Conservation (phyloP, 2,329 filamentous ascomycete species). For the Phyllosticta citriasiana region DNA sequence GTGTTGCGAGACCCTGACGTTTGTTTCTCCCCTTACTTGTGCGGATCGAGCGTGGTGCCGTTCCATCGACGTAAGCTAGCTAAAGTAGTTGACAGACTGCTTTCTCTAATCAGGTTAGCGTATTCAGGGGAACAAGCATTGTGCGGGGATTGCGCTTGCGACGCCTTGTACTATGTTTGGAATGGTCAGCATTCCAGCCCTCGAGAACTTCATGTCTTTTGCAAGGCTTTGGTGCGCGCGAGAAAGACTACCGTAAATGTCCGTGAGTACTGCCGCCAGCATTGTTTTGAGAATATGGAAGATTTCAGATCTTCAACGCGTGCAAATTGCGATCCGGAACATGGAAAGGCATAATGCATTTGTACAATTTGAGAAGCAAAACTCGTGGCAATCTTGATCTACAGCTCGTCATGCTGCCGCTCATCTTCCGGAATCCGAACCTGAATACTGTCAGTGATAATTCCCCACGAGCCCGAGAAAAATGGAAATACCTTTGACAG, state of each 20-base stretch:
- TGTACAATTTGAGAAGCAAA: neutral
- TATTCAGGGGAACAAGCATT: neutral
- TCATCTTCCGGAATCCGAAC: neutral
- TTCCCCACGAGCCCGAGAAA: neutral
- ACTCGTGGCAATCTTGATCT: neutral
- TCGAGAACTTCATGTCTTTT: no score
- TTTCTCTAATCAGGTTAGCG: neutral
- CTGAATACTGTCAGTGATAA: neutral
- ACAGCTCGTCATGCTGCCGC: neutral
- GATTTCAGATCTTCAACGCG: no score
- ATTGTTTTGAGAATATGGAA: no score
- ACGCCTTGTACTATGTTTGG: neutral
- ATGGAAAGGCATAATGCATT: no score
- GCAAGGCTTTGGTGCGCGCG: no score
- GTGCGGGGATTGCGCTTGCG: neutral
- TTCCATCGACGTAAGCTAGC: neutral
- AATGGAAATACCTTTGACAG: constrained; percentile 14
- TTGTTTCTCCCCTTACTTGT: neutral
- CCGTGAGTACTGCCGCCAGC: no score
- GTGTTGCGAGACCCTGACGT: no score
- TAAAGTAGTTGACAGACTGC: neutral
- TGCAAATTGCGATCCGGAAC: no score
- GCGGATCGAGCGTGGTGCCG: neutral
- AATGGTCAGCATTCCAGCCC: no score
- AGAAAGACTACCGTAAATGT: no score